Evolutionary conservation across 75 land plant species (phyloP), one percentile per base, ranked within the genome.

Genomic region (Azolla pinnata): DNA sequence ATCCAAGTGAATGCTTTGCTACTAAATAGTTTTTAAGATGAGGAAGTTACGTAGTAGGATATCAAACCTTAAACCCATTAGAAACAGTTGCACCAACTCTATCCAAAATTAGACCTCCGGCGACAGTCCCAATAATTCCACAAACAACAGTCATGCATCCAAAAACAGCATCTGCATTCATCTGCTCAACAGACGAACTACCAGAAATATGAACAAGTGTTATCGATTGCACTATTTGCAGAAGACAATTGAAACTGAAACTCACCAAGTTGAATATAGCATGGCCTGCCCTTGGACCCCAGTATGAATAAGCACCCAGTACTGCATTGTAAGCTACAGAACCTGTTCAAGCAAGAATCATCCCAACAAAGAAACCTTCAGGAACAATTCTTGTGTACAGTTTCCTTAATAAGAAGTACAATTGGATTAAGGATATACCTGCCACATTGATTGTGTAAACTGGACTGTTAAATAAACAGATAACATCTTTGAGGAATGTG

Each of bases 261-360:
- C 56, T 68, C 75, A 90, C 97, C 95, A 92, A 79, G 40, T 85
- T 60, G 66, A 84, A 92, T 23, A 92, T 92, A 25, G 59, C 75
- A 60, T 85, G 67, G 24, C 97, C 97, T 50, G 95, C 97, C 57
- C 88, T 88, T 7, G 97, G 95, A 17, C 97, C 97, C 95, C 95
- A 92, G 49, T 92, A 92, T n/a, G 97, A 82, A 74, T 92, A 92
- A 29, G 97, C 97, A 49, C 97, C 97, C 34, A 92, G 60, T 21
- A 92, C 97, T 66, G 88, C 89, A 61, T 80, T 92, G 73, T 80
- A 92, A 38, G 86, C 83, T 40, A 88, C 73, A 58, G 85, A 88
- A 31, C 97, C 97, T 88, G 88, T 10, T 40, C 30, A 18, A 40
- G 7, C 7, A 17, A 31, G 31, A 59, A n/a, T 38, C 42, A 38